These are phyloP conservation scores for Albatrellus sp. DNA, from an alignment of 1,284 basidiomycete genomes.

Conservation along the genomic window DNA sequence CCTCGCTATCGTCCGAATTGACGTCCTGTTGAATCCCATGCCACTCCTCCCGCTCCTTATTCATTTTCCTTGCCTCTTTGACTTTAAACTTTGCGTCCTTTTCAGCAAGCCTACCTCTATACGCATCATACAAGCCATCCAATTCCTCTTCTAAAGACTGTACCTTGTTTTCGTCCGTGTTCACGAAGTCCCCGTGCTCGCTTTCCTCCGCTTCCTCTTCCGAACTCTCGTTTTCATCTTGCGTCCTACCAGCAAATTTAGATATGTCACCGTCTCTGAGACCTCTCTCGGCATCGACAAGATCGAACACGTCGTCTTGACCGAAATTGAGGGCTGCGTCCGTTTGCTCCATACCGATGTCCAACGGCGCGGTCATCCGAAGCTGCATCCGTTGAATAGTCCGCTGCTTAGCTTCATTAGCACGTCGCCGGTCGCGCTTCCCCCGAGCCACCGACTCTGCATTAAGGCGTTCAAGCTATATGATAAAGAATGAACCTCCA, in stretches of 20 bases:
- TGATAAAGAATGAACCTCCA: not conserved
- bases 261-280: slow-evolving; percentile 31
- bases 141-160: slow-evolving; percentile 73
- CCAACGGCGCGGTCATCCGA: slow-evolving; percentile 92
- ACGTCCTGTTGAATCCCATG: slow-evolving; percentile 49
- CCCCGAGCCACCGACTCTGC: slow-evolving; percentile 63
- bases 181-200: slow-evolving; percentile 39
- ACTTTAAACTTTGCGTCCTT: slow-evolving; percentile 87
- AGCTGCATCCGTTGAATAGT: slow-evolving; percentile 94
- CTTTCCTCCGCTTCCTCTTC: slow-evolving; percentile 31
- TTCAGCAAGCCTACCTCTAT: slow-evolving; percentile 73
- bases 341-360: slow-evolving; percentile 84
- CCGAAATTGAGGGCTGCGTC: slow-evolving; percentile 60
- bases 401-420: slow-evolving; percentile 82
- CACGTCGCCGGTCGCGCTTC: slow-evolving; percentile 76
- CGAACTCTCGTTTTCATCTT: slow-evolving; percentile 24
- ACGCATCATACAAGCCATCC: slow-evolving; percentile 83
- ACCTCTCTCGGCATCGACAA: slow-evolving; percentile 49
- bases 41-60: slow-evolving; percentile 70
- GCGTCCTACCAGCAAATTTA: slow-evolving; percentile 27
- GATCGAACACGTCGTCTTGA: slow-evolving; percentile 80
- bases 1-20: slow-evolving; percentile 26
- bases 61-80: slow-evolving; percentile 70
- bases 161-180: slow-evolving; percentile 56
- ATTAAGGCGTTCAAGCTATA: slow-evolving; percentile 75